These are phyloP conservation scores for Lecanoromycetidae sp. DNA, from an alignment of 2,329 filamentous ascomycete species.

Conservation along the genomic window DNA sequence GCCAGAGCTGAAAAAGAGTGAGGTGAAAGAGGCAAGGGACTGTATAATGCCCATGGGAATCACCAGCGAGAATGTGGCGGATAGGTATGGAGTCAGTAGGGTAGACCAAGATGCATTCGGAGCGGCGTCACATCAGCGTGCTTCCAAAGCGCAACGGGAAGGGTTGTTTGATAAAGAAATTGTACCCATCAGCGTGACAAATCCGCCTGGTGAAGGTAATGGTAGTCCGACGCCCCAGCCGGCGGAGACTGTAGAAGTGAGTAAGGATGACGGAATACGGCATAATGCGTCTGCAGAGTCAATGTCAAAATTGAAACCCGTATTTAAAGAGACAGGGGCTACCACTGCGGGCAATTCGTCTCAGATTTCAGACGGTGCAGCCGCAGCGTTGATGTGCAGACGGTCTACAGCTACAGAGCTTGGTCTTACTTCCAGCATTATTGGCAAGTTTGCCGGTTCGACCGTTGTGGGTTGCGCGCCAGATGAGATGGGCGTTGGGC, in stretches of 20 bases:
- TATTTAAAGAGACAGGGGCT: conserved; percentile 54
- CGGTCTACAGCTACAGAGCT: conserved; percentile 65
- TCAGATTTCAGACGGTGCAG: conserved; percentile 81
- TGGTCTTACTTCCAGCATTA: conserved; percentile 55
- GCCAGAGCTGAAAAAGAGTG: conserved; percentile 55
- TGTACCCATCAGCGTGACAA: conserved; percentile 57
- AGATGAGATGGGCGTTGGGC: conserved; percentile 90
- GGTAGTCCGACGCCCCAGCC: conserved; percentile 35
- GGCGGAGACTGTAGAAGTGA: conserved; percentile 53
- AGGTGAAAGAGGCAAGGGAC: conserved; percentile 59
- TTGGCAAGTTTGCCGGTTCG: conserved; percentile 72
- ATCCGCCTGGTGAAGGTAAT: conserved; percentile 34
- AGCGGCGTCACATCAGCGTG: conserved; percentile 59
- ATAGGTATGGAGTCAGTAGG: conserved; percentile 59
- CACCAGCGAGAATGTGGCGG: conserved; percentile 79
- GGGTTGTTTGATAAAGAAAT: conserved; percentile 70
- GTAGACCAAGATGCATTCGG: conserved; percentile 77
- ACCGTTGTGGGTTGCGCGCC: conserved; percentile 66
- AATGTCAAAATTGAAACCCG: conserved; percentile 70
- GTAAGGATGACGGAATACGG: conserved; percentile 72
- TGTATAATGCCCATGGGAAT: conserved; percentile 93
- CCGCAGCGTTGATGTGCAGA: conserved; percentile 72
- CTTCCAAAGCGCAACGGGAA: conserved; percentile 53
- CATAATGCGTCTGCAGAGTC: conserved; percentile 55
- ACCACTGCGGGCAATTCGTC: conserved; percentile 77